Conservation (phyloP, 1,139 yeast species). For the Taphrina confusa region DNA sequence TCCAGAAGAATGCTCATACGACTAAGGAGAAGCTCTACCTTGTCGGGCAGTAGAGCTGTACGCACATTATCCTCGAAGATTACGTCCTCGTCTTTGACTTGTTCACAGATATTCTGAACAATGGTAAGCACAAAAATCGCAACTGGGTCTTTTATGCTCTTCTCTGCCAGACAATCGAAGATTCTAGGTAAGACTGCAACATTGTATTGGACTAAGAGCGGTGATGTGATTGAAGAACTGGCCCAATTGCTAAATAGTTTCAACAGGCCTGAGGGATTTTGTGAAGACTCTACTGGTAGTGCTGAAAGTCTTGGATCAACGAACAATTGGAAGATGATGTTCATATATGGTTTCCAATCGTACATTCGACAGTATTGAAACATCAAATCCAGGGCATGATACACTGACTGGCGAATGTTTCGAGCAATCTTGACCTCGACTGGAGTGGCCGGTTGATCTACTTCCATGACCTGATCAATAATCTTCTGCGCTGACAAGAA, state of each 20-base stretch:
- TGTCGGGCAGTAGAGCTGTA: slow-evolving; percentile 3
- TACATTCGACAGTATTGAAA: slow-evolving; percentile 44
- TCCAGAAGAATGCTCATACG: slow-evolving; percentile 24
- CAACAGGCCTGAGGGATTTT: slow-evolving; percentile 78
- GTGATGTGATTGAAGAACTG: slow-evolving; percentile 52
- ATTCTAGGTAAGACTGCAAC: slow-evolving; percentile 59
- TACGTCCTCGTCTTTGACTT: slow-evolving; percentile 4
- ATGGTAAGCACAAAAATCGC: slow-evolving; percentile 35
- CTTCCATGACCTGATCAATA: slow-evolving; percentile 16
- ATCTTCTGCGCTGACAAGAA: slow-evolving; percentile 54
- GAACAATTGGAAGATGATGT: slow-evolving; percentile 56
- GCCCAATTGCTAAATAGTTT: slow-evolving; percentile 69
- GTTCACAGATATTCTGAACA: slow-evolving; percentile 21
- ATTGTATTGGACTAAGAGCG: slow-evolving; percentile 57
- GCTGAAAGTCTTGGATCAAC: slow-evolving; percentile 65
- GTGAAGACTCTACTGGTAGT: slow-evolving; percentile 76
- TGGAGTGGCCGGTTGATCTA: slow-evolving; percentile 27
- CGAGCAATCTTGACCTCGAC: slow-evolving; percentile 41
- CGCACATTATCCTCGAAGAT: not conserved
- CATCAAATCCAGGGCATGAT: slow-evolving; percentile 46
- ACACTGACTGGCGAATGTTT: slow-evolving; percentile 45
- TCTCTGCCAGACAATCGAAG: slow-evolving; percentile 50
- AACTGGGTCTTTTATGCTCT: slow-evolving; percentile 35
- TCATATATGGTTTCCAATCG: slow-evolving; percentile 61
- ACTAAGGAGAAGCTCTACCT: slow-evolving; percentile 23